Evolutionary conservation across 305 asterid genomes (phyloP).

Genomic region (Plantago rigida): DNA sequence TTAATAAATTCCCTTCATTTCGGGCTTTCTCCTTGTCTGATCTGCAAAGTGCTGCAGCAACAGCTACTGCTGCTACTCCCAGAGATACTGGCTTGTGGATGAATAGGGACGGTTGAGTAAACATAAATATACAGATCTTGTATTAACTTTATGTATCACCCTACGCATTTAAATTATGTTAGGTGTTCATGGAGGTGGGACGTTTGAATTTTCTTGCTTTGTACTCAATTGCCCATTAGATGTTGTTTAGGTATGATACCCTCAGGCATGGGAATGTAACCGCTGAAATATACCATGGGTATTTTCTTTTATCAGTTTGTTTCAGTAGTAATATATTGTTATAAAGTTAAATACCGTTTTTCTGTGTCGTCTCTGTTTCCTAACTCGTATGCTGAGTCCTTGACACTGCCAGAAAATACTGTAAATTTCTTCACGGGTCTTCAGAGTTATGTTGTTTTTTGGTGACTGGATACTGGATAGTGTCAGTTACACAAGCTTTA

Average conservation of each 20-base stretch:
- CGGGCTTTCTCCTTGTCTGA: constrained; percentile 54
- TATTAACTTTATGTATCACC: constrained; percentile 29
- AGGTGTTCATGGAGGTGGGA: constrained; percentile 47
- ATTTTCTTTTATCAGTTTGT: constrained; percentile 18
- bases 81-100: constrained; percentile 13
- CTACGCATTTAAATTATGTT: constrained; percentile 31
- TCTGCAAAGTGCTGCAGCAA: constrained; percentile 45
- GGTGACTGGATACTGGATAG: background rate
- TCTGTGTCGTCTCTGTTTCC: background rate
- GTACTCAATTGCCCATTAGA: constrained; percentile 23
- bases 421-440: background rate
- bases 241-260: constrained; percentile 18
- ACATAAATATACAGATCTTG: constrained; percentile 19
- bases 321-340: constrained; percentile 5
- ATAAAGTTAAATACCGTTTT: background rate
- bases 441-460: background rate
- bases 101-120: constrained; percentile 22
- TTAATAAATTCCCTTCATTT: constrained; percentile 38
- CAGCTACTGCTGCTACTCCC: constrained; percentile 12
- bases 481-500: background rate
- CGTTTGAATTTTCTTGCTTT: constrained; percentile 26
- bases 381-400: background rate
- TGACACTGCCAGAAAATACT: background rate
- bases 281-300: constrained; percentile 19
- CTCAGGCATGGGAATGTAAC: constrained; percentile 24